Base-by-base conservation (phyloP, 495 filamentous ascomycete genomes). In the Aspergillus nidulans region DNA sequence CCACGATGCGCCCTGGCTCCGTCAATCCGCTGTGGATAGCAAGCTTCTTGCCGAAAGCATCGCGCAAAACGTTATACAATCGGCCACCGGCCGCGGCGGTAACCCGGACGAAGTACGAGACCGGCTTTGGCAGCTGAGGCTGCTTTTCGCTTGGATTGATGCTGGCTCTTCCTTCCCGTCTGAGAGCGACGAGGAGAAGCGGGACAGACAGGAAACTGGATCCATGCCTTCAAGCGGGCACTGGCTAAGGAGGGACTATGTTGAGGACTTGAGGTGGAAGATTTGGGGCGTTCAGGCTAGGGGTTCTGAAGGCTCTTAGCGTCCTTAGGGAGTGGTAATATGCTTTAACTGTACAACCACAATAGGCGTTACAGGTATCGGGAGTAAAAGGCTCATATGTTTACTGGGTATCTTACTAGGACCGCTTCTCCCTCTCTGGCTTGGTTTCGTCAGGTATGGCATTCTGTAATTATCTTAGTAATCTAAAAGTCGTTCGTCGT, bases 121-220 rank as follows among this genome's bases (percentile, higher is more conserved):
- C 66, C 74, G 83, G 2, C 63, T 97, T 49, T 80, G 89, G 69
- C 89, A 91, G 50, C 70, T 97, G 20, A 80, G 80, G 52, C 60
- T 92, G 9, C 65, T 98, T 42, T 94, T 96, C 69, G 86, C 86
- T 57, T 96, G 91, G 89, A 79, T 84, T 2, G 89, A 90, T 62
- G 64, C 66, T 38, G 61, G 63, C 32, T 61, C 60, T 1, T 62
- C 61, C 0, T 43, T 52, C 7, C 43, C 39, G 16, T 36, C 36
- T n/a, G 45, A 38, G 1, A 38, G 15, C 21, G 34, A 16, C 9
- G 52, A 52, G 13, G 46, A 41, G 16, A 30, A 38, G 1, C 7
- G 26, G 16, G 66, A 71, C 60, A 55, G 66, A 61, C 46, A 47
- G 1, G 50, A 56, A 5, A 32, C 49, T 0, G 52, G 58, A 4